phyloP scores from a whole-genome alignment of 1,284 basidiomycete species.

The Malassezia brasiliensis region DNA sequence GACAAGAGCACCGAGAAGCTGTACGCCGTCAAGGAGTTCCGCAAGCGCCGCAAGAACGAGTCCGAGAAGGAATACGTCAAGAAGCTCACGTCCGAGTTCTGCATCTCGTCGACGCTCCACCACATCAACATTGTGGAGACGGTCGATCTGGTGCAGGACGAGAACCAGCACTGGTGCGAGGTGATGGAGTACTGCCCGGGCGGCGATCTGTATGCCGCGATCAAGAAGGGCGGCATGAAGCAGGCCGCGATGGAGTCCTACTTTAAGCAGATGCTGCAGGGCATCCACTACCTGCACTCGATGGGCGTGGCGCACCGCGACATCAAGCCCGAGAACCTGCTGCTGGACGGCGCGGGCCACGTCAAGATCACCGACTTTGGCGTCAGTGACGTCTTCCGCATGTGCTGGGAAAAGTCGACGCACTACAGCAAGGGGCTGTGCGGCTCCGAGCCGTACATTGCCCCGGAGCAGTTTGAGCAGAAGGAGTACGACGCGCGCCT shows the following conservation, averaged over 20 bases:
- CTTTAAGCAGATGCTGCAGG: constrained; percentile 89
- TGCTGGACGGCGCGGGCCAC: constrained; percentile 84
- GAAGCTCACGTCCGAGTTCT: constrained; percentile 98
- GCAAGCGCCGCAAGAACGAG: constrained; percentile 94
- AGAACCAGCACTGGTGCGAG: constrained; percentile 92
- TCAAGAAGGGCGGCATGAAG: constrained; percentile 93
- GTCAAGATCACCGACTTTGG: constrained; percentile 99
- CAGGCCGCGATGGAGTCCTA: constrained; percentile 89
- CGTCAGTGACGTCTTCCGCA: constrained; percentile 90
- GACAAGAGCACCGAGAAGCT: constrained; percentile 90
- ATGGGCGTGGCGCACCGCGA: constrained; percentile 97
- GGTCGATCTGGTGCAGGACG: constrained; percentile 95
- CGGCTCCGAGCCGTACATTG: constrained; percentile 95
- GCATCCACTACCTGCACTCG: constrained; percentile 78
- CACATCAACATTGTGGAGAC: constrained; percentile 96
- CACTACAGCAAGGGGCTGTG: constrained; percentile 95
- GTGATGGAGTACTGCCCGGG: constrained; percentile 97
- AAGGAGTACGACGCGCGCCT: constrained; percentile 96
- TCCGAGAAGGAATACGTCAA: constrained; percentile 99
- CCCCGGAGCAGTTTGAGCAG: constrained; percentile 88
- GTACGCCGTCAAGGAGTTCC: constrained; percentile 99
- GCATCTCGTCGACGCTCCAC: constrained; percentile 93
- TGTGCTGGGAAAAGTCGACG: constrained; percentile 94
- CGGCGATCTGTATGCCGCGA: constrained; percentile 90
- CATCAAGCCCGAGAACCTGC: constrained; percentile 94